phyloP scores from a whole-genome alignment of 108 stramenopile species.

The Cylindrotheca closterium region DNA sequence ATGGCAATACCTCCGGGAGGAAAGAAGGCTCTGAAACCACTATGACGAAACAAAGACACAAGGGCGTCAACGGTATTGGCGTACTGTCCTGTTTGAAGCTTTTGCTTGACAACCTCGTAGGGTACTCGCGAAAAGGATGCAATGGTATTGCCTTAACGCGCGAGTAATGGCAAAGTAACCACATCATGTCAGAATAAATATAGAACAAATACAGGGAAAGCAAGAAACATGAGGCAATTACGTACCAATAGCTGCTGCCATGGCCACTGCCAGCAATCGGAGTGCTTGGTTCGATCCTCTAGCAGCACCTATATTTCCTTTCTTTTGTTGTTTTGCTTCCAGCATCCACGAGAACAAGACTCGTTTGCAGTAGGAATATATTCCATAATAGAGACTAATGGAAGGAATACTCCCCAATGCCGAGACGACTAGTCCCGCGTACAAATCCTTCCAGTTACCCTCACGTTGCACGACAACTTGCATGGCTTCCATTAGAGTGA shows the following conservation, averaged over 20 bases:
- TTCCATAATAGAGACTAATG: conserved; percentile 76
- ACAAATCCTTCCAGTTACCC: conserved; percentile 21
- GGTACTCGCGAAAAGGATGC: conserved; percentile 85
- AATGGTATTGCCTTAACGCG: conserved; percentile 80
- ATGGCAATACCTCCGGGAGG: conserved; percentile 75
- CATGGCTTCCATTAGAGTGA: conserved; percentile 44
- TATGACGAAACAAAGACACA: not conserved
- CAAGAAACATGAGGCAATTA: too few species aligned
- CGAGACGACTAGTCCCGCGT: conserved; percentile 66
- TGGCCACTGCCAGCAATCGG: not conserved
- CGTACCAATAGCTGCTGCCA: not conserved
- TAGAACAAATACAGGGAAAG: too few species aligned
- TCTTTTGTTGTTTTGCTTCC: too few species aligned
- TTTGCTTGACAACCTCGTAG: conserved; percentile 90
- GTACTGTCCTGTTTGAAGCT: conserved; percentile 84
- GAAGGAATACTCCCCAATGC: conserved; percentile 68
- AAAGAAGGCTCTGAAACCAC: conserved; percentile 45
- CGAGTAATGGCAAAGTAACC: conserved; percentile 57
- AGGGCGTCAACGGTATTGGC: conserved; percentile 56
- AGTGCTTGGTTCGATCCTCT: not conserved
- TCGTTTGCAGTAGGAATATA: conserved; percentile 68
- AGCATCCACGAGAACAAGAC: conserved; percentile 11
- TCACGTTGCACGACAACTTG: not conserved
- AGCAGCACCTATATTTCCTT: too few species aligned
- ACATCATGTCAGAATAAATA: conserved; percentile 1